Conservation (phyloP, 768 basidiomycete genomes). For the Amanita molliuscula region DNA sequence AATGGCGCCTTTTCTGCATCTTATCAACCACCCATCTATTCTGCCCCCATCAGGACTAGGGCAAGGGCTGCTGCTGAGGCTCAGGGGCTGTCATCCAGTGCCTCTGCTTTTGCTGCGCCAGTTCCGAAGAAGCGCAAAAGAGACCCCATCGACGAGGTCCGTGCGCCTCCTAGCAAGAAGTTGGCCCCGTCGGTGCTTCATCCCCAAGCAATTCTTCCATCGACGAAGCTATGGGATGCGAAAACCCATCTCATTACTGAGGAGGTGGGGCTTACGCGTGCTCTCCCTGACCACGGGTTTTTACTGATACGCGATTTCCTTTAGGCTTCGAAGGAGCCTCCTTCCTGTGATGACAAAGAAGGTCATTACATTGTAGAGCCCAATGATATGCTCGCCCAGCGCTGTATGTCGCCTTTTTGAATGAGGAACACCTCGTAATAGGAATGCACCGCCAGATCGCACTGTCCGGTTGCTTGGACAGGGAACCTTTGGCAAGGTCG, state of each 20-base stretch:
- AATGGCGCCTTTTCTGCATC: conserved; percentile 66
- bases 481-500: conserved; percentile 98
- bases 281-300: conserved; percentile 11
- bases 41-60: conserved; percentile 72
- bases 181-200: conserved; percentile 38
- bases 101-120: conserved; percentile 55
- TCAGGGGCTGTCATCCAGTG: conserved; percentile 60
- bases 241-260: conserved; percentile 54
- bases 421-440: conserved; percentile 8
- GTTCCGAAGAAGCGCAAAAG: conserved; percentile 79
- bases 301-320: conserved; percentile 17
- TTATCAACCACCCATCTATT: conserved; percentile 68
- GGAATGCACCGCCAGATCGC: conserved; percentile 49
- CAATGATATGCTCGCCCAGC: conserved; percentile 79
- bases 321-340: conserved; percentile 50
- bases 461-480: conserved; percentile 88
- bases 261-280: conserved; percentile 41
- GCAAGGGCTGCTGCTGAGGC: conserved; percentile 84
- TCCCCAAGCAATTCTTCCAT: conserved; percentile 33
- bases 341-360: conserved; percentile 92
- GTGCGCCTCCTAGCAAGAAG: conserved; percentile 60
- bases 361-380: conserved; percentile 96
- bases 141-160: conserved; percentile 64
- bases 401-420: conserved; percentile 47
- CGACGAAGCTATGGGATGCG: conserved; percentile 58